Base-by-base conservation (phyloP, 2,329 filamentous ascomycete species). In the Talaromyces sp. region DNA sequence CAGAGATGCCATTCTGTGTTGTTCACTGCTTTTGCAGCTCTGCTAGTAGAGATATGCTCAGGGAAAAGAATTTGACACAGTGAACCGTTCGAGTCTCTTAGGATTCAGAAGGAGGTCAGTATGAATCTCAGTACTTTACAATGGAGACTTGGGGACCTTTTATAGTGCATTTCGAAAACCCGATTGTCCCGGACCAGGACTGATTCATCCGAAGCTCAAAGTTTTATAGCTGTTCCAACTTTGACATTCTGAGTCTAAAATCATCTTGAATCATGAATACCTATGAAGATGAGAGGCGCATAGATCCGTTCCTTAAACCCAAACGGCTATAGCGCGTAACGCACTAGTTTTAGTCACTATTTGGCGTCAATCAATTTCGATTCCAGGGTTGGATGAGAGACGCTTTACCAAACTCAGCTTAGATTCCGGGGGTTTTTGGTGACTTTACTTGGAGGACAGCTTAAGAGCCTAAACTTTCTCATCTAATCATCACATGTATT, bases 291-390 rank as follows among this genome's bases (percentile, higher is more conserved):
- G 42, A 46, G 14, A n/a, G 25, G 35, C 4, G 8, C 7, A 58
- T 14, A 58, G 39, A 58, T 58, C 23, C 14, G 25, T 46, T 28
- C 9, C 23, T n/a, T 58, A 58, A 46, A 23, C 28, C 37, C n/a
- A 46, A 42, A 33, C n/a, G 23, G 56, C 39, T 44, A 31, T 58
- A 58, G 56, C 56, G 39, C 56, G 56, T 58, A 58, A 58, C 40
- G 56, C 56, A 58, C 56, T 58, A 21, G 16, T 23, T 33, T 58
- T 44, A 46, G 18, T 14, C 18, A 16, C 33, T 46, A 0, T 46
- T 18, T 33, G 18, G 48, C 16, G 48, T 28, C 12, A n/a, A 12
- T 3, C 12, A 16, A n/a, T 12, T 9, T 23, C 5, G 14, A 28
- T 14, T 50, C 28, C 7, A 23, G 23, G 23, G 12, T 50, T 14